Base-by-base conservation (phyloP, 169 alveolate species). In the Plasmodium sp. region DNA sequence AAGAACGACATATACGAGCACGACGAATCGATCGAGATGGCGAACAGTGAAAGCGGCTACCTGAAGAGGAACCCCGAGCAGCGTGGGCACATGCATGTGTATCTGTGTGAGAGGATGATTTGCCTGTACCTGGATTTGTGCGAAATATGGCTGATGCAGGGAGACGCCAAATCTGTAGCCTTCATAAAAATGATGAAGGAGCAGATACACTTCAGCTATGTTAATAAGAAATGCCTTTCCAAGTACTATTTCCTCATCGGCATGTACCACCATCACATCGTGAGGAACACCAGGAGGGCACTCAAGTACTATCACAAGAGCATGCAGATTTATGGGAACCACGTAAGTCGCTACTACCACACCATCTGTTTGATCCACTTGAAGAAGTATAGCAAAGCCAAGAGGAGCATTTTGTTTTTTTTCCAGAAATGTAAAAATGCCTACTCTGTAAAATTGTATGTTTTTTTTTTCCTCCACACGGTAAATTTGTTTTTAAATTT, bases 171-270 rank as follows among this genome's bases (percentile, higher is more conserved):
- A 73, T 31, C 86, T 2, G 75, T 92, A 5, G 27, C 36, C 18
- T 51, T 92, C 31, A 67, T 92, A 73, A 92, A 92, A 92, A 72
- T 92, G 34, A 39, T 92, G 41, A 92, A 92, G 84, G 85, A 92
- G 16, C 71, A 82, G 83, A 81, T 92, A 18, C 74, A 81, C 41
- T 92, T 92, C 54, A 71, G 48, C 72, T 92, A 92, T 92, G 18
- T 92, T 4, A 71, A 58, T 81, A 92, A 67, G 51, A 92, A 81
- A 48, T 73, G 33, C 18, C 56, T 92, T 33, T 81, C 92, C 39
- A 92, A 67, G 31, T 92, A 92, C 71, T 81, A 92, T 27, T 92
- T 92, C 51, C 48, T 92, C 54, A 92, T 92, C 36, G 95, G 95
- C 18, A 81, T 82, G 62, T 82, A 92, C 82, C 72, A 81, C 48